Percentiles rank a stretch among this genome's conserved stretches.
Conservation (phyloP, 176 grass and related monocot genomes). For the Coix lacrymajobi region DNA sequence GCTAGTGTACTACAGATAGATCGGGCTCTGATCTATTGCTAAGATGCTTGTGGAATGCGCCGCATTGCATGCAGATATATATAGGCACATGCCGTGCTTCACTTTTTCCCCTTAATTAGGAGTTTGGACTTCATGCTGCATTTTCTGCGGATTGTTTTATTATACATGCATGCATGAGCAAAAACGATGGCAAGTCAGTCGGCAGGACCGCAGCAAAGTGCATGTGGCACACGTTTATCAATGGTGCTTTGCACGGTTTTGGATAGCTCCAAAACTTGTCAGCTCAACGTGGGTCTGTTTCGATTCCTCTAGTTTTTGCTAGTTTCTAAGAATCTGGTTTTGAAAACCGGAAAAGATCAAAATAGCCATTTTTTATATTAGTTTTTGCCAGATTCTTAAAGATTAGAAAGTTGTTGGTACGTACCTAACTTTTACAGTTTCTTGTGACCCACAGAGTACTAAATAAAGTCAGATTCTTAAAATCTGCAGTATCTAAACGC, state of each 20-base stretch:
- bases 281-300: too few species aligned
- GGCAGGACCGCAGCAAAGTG: neutral
- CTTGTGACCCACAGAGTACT: too few species aligned
- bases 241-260: neutral
- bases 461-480: too few species aligned
- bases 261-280: neutral
- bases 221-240: neutral
- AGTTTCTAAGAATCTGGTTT: too few species aligned
- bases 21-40: neutral
- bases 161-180: neutral
- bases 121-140: neutral
- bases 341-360: too few species aligned
- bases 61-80: slow-evolving; percentile 39
- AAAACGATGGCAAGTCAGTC: neutral
- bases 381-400: too few species aligned
- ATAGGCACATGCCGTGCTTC: neutral
- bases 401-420: too few species aligned
- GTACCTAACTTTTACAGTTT: too few species aligned
- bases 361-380: too few species aligned
- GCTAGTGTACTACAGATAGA: too few species aligned
- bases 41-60: neutral
- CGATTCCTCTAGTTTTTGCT: too few species aligned
- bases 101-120: neutral
- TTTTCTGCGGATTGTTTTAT: neutral
- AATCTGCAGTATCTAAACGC: too few species aligned